Evolutionary conservation across 2,329 filamentous ascomycete genomes (phyloP), one percentile per base, ranked within the genome.

Genomic region (Penicillium sp.): DNA sequence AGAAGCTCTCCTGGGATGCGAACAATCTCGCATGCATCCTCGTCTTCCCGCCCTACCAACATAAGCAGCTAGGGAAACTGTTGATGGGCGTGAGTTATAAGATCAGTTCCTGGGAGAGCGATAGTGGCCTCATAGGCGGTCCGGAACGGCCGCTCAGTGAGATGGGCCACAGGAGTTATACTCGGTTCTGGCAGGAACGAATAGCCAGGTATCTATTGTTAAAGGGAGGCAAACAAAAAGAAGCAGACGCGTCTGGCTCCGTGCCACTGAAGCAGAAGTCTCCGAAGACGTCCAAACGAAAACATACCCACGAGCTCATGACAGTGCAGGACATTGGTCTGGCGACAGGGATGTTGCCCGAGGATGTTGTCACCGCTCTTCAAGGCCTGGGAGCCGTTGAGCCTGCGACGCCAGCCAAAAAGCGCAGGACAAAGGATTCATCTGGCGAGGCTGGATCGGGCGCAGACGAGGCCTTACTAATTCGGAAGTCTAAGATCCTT

Each of bases 1-100:
- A 98, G 69, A 97, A 97, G 68, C 86, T 96, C 76, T 95, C 88
- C 3, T 98, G 93, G 91, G 93, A 98, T 63, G 90, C 91, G 63
- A 97, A 98, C 69, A 98, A 97, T 58, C 78, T 98, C 5, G 93
- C 93, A 1, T 98, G 93, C 66, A 98, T 98, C 59, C 77, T 97
- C 6, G 80, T 97, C 15, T 97, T 97, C 63, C 93, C 93, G 1
- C 93, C 93, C 0, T 97, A 91, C 82, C 91, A 97, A 69, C 84
- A 86, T 55, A 89, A 88, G 57, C 89, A 91, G 1, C 78, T 97
- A 0, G 93, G 93, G 0, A 83, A 88, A 44, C 73, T 97, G 44
- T 77, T 98, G 29, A 97, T 98, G 82, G 89, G 88, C 5, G 82
- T 93, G 2, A 94, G 87, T 32, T 98, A 98, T 69, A 90, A 93